phyloP scores from a whole-genome alignment of 768 basidiomycete genomes.

The Leccinum aurantiacum region DNA sequence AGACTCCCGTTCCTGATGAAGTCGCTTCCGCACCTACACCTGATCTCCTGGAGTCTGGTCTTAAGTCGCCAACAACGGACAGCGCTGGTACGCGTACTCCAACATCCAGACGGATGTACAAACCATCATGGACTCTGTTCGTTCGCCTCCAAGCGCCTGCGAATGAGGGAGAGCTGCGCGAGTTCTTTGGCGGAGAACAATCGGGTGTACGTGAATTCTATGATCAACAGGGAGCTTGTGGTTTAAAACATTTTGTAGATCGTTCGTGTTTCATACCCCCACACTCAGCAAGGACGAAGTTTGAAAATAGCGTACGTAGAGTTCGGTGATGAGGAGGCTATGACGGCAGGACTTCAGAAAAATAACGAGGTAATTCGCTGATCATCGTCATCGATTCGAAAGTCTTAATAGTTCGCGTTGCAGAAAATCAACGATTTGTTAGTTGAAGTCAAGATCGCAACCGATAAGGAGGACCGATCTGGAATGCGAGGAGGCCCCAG shows the following conservation, averaged over 20 bases:
- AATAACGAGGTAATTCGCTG: constrained; percentile 57
- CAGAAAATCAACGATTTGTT: constrained; percentile 69
- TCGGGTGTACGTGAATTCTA: constrained; percentile 52
- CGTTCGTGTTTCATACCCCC: constrained; percentile 63
- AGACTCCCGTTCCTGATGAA: constrained; percentile 38
- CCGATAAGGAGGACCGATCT: constrained; percentile 48
- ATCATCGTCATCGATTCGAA: constrained; percentile 17
- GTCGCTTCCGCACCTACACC: constrained; percentile 24
- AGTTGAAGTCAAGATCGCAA: constrained; percentile 72
- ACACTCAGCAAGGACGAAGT: constrained; percentile 45
- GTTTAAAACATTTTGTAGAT: constrained; percentile 44
- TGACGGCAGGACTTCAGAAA: constrained; percentile 76
- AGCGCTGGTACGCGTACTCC: constrained; percentile 71
- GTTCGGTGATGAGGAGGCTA: constrained; percentile 83
- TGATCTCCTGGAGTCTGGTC: constrained; percentile 32
- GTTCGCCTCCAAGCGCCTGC: constrained; percentile 60
- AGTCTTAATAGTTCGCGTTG: constrained; percentile 8
- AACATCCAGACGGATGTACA: constrained; percentile 56
- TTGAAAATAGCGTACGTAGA: constrained; percentile 80
- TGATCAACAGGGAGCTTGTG: neutral
- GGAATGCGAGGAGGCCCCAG: constrained; percentile 52
- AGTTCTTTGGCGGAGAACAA: constrained; percentile 75
- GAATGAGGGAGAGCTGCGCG: constrained; percentile 64
- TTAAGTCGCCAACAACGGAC: constrained; percentile 59
- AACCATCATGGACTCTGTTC: constrained; percentile 85